These are phyloP conservation scores for Penicillium sp. DNA, from an alignment of 2,329 filamentous ascomycete species.

Conservation along the genomic window DNA sequence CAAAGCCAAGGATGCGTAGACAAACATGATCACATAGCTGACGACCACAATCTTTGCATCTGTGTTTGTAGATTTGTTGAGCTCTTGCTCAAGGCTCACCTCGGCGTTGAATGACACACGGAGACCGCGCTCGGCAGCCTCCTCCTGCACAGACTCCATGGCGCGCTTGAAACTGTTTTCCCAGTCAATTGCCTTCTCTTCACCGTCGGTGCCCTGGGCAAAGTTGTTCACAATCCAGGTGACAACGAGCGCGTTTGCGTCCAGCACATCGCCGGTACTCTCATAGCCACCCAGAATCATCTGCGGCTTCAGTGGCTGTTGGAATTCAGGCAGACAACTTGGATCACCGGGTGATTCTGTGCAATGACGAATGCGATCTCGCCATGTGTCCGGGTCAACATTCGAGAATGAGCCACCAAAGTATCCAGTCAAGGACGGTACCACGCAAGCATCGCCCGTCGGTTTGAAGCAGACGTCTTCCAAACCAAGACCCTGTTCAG, in stretches of 20 bases:
- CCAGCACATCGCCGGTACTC: slow-evolving; percentile 55
- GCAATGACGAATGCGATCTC: slow-evolving; percentile 64
- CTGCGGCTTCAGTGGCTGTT: slow-evolving; percentile 78
- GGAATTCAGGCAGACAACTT: slow-evolving; percentile 78
- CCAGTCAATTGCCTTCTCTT: slow-evolving; percentile 79
- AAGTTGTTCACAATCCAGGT: slow-evolving; percentile 95
- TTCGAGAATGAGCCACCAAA: slow-evolving; percentile 63
- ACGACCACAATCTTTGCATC: slow-evolving; percentile 95
- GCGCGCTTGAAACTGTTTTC: slow-evolving; percentile 70
- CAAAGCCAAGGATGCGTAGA: slow-evolving; percentile 88
- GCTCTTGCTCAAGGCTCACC: slow-evolving; percentile 86
- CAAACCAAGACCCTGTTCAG: slow-evolving; percentile 61
- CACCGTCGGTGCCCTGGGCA: slow-evolving; percentile 63
- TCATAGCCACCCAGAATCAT: slow-evolving; percentile 81
- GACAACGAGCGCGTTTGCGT: slow-evolving; percentile 74
- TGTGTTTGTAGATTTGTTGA: slow-evolving; percentile 97
- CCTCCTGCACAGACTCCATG: slow-evolving; percentile 69
- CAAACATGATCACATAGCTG: slow-evolving; percentile 98
- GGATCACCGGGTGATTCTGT: slow-evolving; percentile 65
- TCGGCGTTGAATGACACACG: slow-evolving; percentile 92
- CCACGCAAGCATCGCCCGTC: slow-evolving; percentile 77
- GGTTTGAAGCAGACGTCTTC: slow-evolving; percentile 93
- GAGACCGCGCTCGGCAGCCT: slow-evolving; percentile 71
- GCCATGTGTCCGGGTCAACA: slow-evolving; percentile 64
- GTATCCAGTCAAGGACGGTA: slow-evolving; percentile 89